Evolutionary conservation across 192 early-diverging fungal genomes (phyloP).

Genomic region (Rhizophagus sp.): DNA sequence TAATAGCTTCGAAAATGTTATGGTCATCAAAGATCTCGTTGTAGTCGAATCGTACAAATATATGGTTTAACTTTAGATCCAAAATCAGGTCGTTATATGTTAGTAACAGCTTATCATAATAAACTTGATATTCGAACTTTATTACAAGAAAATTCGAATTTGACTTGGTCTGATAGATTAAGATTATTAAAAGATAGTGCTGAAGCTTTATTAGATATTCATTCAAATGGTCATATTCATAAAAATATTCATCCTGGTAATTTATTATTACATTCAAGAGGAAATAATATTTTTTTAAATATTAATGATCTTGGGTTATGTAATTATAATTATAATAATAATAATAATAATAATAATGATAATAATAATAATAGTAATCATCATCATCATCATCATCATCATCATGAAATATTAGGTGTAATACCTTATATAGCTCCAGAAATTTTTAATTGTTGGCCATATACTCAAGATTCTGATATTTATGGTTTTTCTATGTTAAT

Average conservation of each 20-base stretch:
- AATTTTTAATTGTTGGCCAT: background rate
- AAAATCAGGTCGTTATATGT: background rate
- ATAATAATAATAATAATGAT: too few relatives aligned
- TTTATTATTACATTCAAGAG: background rate
- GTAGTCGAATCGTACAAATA: background rate
- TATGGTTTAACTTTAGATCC: background rate
- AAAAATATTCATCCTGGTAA: background rate
- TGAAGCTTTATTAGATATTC: background rate
- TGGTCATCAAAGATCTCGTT: background rate
- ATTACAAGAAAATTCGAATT: background rate
- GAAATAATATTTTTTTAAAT: background rate
- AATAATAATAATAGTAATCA: too few relatives aligned
- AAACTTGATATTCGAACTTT: background rate
- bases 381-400: too few relatives aligned
- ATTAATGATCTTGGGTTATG: background rate
- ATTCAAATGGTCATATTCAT: background rate
- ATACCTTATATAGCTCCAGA: background rate
- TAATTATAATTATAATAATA: too few relatives aligned
- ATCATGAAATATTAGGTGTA: background rate
- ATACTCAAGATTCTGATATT: conserved; percentile 5
- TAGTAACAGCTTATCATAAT: background rate
- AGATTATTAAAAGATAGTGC: background rate
- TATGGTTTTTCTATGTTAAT: conserved; percentile 8
- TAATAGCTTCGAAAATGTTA: conserved; percentile 1
- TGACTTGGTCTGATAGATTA: background rate